A percentile compares a stretch with the other conserved stretches of the same genome.
These are phyloP conservation scores for Neofusicoccum kwambonambiense DNA, from an alignment of 2,329 filamentous ascomycete species.

Conservation along the genomic window DNA sequence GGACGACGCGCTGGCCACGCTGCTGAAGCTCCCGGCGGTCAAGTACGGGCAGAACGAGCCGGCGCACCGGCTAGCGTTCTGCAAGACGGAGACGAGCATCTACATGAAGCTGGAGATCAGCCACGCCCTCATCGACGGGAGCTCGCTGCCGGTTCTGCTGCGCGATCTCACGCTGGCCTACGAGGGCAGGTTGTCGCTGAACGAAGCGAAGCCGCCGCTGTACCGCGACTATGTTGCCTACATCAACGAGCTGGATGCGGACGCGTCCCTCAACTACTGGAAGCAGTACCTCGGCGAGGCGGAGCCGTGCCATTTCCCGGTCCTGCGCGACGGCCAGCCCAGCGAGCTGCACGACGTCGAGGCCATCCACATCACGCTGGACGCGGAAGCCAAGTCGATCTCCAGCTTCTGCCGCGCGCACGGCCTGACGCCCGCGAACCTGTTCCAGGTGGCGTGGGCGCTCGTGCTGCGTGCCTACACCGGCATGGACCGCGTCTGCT, in stretches of 20 bases:
- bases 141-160: slow-evolving; percentile 50
- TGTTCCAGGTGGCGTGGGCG: slow-evolving; percentile 40
- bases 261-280: slow-evolving; percentile 34
- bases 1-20: neutral
- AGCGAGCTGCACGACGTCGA: neutral
- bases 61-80: slow-evolving; percentile 33
- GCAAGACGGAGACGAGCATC: neutral
- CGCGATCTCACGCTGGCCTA: slow-evolving; percentile 49
- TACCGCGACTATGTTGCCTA: slow-evolving; percentile 39
- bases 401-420: slow-evolving; percentile 40
- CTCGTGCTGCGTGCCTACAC: slow-evolving; percentile 29
- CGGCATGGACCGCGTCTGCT: slow-evolving; percentile 31
- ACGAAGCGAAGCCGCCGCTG: slow-evolving; percentile 33
- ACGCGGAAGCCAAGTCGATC: slow-evolving; percentile 38
- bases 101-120: slow-evolving; percentile 47
- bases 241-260: slow-evolving; percentile 26
- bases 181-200: slow-evolving; percentile 34
- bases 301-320: slow-evolving; percentile 43
- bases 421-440: slow-evolving; percentile 50
- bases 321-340: slow-evolving; percentile 23
- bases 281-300: slow-evolving; percentile 36
- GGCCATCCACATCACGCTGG: slow-evolving; percentile 19
- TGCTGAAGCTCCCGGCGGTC: slow-evolving; percentile 24
- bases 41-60: slow-evolving; percentile 33
- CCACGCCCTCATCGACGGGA: slow-evolving; percentile 54